Percentiles rank a stretch among this genome's conserved stretches.
Evolutionary conservation across 768 basidiomycete species (phyloP).

Genomic region (Myochromella boudieri): DNA sequence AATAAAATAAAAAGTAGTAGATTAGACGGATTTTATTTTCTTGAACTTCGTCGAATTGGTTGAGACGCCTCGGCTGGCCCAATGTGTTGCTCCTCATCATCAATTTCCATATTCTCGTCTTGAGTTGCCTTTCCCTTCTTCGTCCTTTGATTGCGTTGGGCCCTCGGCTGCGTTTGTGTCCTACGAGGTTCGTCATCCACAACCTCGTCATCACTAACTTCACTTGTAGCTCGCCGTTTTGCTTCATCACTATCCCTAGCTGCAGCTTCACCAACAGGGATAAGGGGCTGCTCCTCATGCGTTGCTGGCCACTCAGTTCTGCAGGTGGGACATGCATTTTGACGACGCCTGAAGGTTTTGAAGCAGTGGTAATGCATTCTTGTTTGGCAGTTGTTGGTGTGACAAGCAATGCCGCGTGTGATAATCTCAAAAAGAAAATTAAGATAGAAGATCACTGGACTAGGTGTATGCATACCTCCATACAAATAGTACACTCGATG

Average conservation of each 20-base stretch:
- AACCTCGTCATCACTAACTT: slow-evolving; percentile 38
- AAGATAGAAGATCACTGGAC: not conserved
- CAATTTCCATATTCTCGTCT: slow-evolving; percentile 40
- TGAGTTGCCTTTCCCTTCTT: slow-evolving; percentile 28
- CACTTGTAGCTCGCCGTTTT: slow-evolving; percentile 29
- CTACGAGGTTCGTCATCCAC: slow-evolving; percentile 42
- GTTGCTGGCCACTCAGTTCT: slow-evolving; percentile 57
- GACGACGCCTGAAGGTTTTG: slow-evolving; percentile 43
- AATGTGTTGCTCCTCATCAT: slow-evolving; percentile 38
- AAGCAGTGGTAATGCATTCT: slow-evolving; percentile 70
- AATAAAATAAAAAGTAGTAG: slow-evolving; percentile 3
- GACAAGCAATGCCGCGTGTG: slow-evolving; percentile 68
- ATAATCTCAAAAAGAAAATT: slow-evolving; percentile 45
- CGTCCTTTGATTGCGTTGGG: slow-evolving; percentile 31
- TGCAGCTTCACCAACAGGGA: slow-evolving; percentile 69
- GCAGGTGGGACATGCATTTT: slow-evolving; percentile 57
- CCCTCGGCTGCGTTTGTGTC: slow-evolving; percentile 15
- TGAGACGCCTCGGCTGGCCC: slow-evolving; percentile 13
- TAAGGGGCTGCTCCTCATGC: slow-evolving; percentile 42
- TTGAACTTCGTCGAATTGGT: slow-evolving; percentile 16
- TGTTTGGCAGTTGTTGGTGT: slow-evolving; percentile 57
- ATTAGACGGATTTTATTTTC: slow-evolving; percentile 15
- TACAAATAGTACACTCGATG: slow-evolving; percentile 72
- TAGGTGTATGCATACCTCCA: slow-evolving; percentile 45
- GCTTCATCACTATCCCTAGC: slow-evolving; percentile 59